A percentile compares a stretch with the other conserved stretches of the same genome.
Evolutionary conservation across 2,329 filamentous ascomycete genomes (phyloP).

Genomic region (Aspergillus neoniger): DNA sequence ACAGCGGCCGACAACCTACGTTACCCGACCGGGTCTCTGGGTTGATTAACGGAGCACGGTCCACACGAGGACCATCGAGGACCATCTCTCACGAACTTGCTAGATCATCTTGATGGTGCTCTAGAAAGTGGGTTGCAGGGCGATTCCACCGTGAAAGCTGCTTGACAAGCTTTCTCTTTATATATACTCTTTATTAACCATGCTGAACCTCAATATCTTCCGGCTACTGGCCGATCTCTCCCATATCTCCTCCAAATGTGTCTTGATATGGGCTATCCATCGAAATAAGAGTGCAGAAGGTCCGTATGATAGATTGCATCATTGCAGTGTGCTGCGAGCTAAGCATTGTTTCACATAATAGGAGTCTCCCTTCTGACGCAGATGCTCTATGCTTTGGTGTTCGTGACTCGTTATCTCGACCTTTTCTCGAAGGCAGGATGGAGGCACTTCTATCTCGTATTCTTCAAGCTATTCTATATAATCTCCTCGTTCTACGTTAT

Average conservation of each 20-base stretch:
- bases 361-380: slow-evolving; percentile 89
- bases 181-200: not conserved
- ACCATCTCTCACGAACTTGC: not conserved
- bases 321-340: slow-evolving; percentile 8
- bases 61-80: not conserved
- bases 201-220: slow-evolving; percentile 52
- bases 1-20: not conserved
- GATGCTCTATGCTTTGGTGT: slow-evolving; percentile 81
- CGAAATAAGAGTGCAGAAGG: slow-evolving; percentile 84
- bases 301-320: slow-evolving; percentile 32
- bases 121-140: not conserved
- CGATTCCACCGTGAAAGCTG: not conserved
- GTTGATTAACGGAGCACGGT: slow-evolving; percentile 5
- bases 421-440: slow-evolving; percentile 59
- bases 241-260: slow-evolving; percentile 83
- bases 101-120: not conserved
- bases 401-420: slow-evolving; percentile 83
- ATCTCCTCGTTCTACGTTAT: slow-evolving; percentile 82
- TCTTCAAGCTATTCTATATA: slow-evolving; percentile 90
- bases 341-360: slow-evolving; percentile 35
- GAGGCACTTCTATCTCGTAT: slow-evolving; percentile 65
- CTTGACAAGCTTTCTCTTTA: not conserved
- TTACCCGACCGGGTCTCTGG: not conserved
- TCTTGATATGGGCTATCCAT: slow-evolving; percentile 89
- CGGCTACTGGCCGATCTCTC: slow-evolving; percentile 81